These are phyloP conservation scores for Rutstroemia sp. DNA, from an alignment of 2,329 filamentous ascomycete species.

Conservation along the genomic window DNA sequence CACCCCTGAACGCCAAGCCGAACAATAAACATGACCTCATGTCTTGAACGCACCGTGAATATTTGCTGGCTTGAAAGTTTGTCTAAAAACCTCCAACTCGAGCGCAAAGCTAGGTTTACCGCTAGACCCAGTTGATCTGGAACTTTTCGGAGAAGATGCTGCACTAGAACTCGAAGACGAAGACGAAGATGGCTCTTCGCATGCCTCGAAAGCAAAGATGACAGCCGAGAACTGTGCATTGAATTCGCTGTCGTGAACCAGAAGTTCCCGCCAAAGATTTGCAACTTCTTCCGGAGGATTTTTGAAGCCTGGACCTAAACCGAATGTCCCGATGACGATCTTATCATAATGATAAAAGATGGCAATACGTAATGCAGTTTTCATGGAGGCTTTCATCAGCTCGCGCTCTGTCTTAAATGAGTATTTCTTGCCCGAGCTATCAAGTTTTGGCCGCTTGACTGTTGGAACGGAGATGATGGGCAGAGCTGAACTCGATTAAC, in stretches of 20 bases:
- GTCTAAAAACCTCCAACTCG: conserved; percentile 8
- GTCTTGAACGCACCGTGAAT: conserved; percentile 10
- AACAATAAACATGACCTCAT: background rate
- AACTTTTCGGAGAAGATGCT: conserved; percentile 14
- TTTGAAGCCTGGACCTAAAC: conserved; percentile 53
- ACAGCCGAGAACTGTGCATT: conserved; percentile 54
- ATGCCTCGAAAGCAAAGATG: conserved; percentile 58
- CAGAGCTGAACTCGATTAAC: conserved; percentile 33
- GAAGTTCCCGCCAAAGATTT: conserved; percentile 57
- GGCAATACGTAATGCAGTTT: conserved; percentile 62
- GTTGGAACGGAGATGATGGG: conserved; percentile 71
- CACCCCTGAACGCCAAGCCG: background rate
- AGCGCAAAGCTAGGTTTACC: conserved; percentile 2
- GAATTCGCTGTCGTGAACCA: conserved; percentile 55
- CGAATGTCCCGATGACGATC: conserved; percentile 58
- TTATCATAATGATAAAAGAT: conserved; percentile 49
- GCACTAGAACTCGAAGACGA: conserved; percentile 17
- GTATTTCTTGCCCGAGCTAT: conserved; percentile 58
- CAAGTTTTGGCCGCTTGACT: conserved; percentile 65
- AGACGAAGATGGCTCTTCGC: conserved; percentile 41
- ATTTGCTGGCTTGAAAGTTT: conserved; percentile 8
- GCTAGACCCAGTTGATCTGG: conserved; percentile 1
- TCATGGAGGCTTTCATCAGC: conserved; percentile 66
- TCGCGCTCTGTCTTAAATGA: conserved; percentile 65
- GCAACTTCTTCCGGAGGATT: conserved; percentile 60